These are phyloP conservation scores for Cytospora chrysosperma DNA, from an alignment of 2,329 filamentous ascomycete genomes.

Conservation along the genomic window DNA sequence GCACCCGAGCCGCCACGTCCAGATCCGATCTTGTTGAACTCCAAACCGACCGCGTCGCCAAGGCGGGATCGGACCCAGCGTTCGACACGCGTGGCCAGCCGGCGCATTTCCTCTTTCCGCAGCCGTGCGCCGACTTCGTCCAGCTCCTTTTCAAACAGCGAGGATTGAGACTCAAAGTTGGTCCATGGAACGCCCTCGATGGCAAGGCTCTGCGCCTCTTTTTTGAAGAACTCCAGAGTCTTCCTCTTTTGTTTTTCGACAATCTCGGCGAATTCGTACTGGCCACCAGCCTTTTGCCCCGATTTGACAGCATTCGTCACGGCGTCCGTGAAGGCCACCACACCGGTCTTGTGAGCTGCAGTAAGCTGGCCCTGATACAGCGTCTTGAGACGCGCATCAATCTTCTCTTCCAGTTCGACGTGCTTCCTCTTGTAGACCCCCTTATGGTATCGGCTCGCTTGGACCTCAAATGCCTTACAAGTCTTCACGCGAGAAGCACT, in stretches of 20 bases:
- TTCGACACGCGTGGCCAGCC: slow-evolving; percentile 86
- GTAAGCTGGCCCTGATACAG: slow-evolving; percentile 86
- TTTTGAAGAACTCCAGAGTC: slow-evolving; percentile 72
- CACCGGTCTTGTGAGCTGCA: slow-evolving; percentile 85
- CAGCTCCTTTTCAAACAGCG: slow-evolving; percentile 84
- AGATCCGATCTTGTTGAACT: slow-evolving; percentile 94
- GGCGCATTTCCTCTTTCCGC: slow-evolving; percentile 93
- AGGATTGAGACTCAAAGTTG: slow-evolving; percentile 76
- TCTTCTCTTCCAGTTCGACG: slow-evolving; percentile 78
- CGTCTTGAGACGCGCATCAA: slow-evolving; percentile 83
- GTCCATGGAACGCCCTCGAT: slow-evolving; percentile 86
- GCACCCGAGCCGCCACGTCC: slow-evolving; percentile 80
- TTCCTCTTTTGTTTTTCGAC: slow-evolving; percentile 79
- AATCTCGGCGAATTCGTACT: slow-evolving; percentile 94
- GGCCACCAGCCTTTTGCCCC: slow-evolving; percentile 86
- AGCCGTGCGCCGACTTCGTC: slow-evolving; percentile 83
- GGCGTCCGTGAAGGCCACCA: slow-evolving; percentile 80
- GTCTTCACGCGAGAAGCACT: slow-evolving; percentile 68
- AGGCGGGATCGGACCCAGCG: slow-evolving; percentile 89
- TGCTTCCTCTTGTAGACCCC: slow-evolving; percentile 87
- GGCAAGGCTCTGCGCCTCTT: slow-evolving; percentile 69
- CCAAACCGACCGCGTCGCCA: slow-evolving; percentile 81
- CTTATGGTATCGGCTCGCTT: slow-evolving; percentile 95
- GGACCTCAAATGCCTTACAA: slow-evolving; percentile 80
- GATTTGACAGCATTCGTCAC: slow-evolving; percentile 84